Evolutionary conservation across 2,329 filamentous ascomycete species (phyloP), one percentile per base, ranked within the genome.

Genomic region (Periconia sp.): DNA sequence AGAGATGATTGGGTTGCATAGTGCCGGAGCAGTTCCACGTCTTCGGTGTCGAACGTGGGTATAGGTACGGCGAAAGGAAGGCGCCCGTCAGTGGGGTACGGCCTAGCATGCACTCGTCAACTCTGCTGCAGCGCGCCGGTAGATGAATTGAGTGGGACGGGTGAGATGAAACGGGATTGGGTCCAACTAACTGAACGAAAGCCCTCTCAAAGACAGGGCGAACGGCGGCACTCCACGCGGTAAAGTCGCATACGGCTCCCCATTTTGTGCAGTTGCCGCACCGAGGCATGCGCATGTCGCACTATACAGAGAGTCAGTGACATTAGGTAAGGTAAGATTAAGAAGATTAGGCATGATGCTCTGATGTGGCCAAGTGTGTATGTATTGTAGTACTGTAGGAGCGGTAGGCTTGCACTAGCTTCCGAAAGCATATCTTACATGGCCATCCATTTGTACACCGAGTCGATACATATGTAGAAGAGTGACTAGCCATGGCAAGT

Each of bases 231-330:
- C 50, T 56, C 53, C 55, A 55, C 15, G 55, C 51, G 6, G 56
- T 56, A 54, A 60, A 66, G 19, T 64, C 63, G 59, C 64, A 67
- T 45, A 56, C 56, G 20, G 61, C 46, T 33, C 62, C 62, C 52
- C 56, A 60, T 53, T 60, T 63, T 47, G 52, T 49, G 53, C 64
- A 66, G 49, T 62, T 59, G 9, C 50, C 49, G 50, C 63, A 67
- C 41, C 58, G 52, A 15, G 61, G 61, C 31, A 58, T 56, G 30
- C 47, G 55, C 55, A 64, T 56, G 54, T 67, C 63, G 54, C 64
- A 67, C 54, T 63, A 45, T 35, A 53, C 33, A 37, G 10, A n/a
- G 13, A 33, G 49, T 59, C 19, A 55, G 54, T 42, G 44, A 49
- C 27, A 47, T 6, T 15, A 5, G 35, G 30, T 18, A n/a, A 18